Conservation (phyloP, 176 grass and related monocot genomes). For the Oryza nivara region DNA sequence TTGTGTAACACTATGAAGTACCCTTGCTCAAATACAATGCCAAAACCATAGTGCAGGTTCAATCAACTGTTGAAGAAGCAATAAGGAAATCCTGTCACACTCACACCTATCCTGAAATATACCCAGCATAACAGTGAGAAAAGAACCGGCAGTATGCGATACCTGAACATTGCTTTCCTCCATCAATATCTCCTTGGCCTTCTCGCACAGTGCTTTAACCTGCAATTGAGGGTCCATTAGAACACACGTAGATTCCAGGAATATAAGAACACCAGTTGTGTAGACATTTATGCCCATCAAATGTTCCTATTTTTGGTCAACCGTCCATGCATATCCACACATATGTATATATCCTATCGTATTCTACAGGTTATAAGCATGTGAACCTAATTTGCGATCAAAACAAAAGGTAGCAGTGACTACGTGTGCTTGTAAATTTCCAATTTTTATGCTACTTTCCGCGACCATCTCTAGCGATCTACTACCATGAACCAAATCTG, state of each 20-base stretch:
- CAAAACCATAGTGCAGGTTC: background rate
- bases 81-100: background rate
- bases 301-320: slow-evolving; percentile 28
- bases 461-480: slow-evolving; percentile 28
- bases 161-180: slow-evolving; percentile 98
- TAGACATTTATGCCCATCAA: slow-evolving; percentile 33
- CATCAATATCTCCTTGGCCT: slow-evolving; percentile 98
- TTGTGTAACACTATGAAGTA: slow-evolving; percentile 7
- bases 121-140: slow-evolving; percentile 4
- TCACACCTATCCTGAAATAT: slow-evolving; percentile 1
- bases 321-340: background rate
- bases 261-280: slow-evolving; percentile 33
- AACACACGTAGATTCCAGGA: slow-evolving; percentile 15
- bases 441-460: slow-evolving; percentile 22
- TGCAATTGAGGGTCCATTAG: slow-evolving; percentile 36
- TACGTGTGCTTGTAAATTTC: background rate
- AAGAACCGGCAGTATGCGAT: slow-evolving; percentile 23
- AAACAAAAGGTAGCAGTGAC: background rate
- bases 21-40: background rate
- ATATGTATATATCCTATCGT: slow-evolving; percentile 2
- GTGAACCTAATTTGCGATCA: background rate
- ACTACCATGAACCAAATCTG: slow-evolving; percentile 30
- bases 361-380: background rate
- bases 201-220: slow-evolving; percentile 89
- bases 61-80: slow-evolving; percentile 1